Evolutionary conservation across 176 grass and related monocot genomes (phyloP).

Genomic region (Aegilops speltoides): DNA sequence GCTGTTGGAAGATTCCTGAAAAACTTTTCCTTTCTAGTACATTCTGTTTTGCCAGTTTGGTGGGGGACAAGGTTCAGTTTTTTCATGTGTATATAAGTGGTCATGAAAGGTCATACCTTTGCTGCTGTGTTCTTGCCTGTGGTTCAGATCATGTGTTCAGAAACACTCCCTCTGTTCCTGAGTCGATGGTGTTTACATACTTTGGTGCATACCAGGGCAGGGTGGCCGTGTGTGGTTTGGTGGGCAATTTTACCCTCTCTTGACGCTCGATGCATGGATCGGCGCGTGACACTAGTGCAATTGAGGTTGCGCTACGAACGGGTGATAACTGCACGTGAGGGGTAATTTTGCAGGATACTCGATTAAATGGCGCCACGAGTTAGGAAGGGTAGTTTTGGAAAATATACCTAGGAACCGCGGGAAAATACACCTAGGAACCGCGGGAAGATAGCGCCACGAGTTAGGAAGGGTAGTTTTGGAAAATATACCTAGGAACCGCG

Average conservation of each 20-base stretch:
- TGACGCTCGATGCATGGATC: background rate
- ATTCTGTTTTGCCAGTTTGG: background rate
- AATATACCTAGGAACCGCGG: background rate
- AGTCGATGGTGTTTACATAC: background rate
- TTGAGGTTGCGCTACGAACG: background rate
- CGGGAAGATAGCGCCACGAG: too few relatives aligned
- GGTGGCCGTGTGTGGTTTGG: background rate
- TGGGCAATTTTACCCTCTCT: background rate
- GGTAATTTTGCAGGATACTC: background rate
- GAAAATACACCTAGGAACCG: too few relatives aligned
- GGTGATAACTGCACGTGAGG: background rate
- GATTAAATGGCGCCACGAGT: background rate
- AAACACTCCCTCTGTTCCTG: background rate
- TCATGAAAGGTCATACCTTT: background rate
- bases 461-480: too few relatives aligned
- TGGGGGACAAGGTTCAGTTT: background rate
- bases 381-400: background rate
- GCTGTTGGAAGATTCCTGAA: background rate
- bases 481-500: too few relatives aligned
- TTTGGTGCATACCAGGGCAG: background rate
- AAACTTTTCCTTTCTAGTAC: background rate
- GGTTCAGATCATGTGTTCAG: background rate
- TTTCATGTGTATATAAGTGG: background rate
- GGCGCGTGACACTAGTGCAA: background rate
- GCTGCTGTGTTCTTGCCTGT: background rate